Conservation (phyloP, 2,329 filamentous ascomycete genomes). For the Zymoseptoria passerinii region DNA sequence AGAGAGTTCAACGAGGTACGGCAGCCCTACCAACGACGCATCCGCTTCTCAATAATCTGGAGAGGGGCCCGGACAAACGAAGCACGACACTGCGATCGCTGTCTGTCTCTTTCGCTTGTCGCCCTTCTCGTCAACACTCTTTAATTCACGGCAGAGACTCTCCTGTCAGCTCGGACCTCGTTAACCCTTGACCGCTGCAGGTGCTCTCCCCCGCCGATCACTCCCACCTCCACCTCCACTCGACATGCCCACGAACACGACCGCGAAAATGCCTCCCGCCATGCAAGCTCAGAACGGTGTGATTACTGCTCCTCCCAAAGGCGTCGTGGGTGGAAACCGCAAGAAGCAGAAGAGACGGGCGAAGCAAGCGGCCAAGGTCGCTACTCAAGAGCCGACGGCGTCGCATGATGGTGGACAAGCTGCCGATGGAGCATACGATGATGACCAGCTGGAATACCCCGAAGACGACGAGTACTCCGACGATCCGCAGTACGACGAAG, state of each 20-base stretch:
- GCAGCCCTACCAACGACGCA: background rate
- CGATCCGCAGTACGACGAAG: slow-evolving; percentile 24
- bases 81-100: background rate
- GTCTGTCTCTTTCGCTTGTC: background rate
- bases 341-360: slow-evolving; percentile 93
- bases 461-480: slow-evolving; percentile 18
- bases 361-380: slow-evolving; percentile 67
- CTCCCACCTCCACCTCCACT: slow-evolving; percentile 22
- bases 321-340: slow-evolving; percentile 55
- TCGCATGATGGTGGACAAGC: slow-evolving; percentile 30
- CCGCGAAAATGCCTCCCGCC: slow-evolving; percentile 21
- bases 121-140: slow-evolving; percentile 1
- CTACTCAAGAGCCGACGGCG: slow-evolving; percentile 33
- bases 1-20: background rate
- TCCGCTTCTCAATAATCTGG: background rate
- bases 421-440: slow-evolving; percentile 32
- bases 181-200: slow-evolving; percentile 10
- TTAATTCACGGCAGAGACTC: background rate
- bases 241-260: slow-evolving; percentile 19
- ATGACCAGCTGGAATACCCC: slow-evolving; percentile 31
- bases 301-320: slow-evolving; percentile 25
- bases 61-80: background rate
- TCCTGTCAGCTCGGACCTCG: slow-evolving; percentile 5
- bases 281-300: slow-evolving; percentile 32
- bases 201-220: slow-evolving; percentile 7